Evolutionary conservation across 176 grass and related monocot genomes (phyloP).

Genomic region (Ensete ventricosum): DNA sequence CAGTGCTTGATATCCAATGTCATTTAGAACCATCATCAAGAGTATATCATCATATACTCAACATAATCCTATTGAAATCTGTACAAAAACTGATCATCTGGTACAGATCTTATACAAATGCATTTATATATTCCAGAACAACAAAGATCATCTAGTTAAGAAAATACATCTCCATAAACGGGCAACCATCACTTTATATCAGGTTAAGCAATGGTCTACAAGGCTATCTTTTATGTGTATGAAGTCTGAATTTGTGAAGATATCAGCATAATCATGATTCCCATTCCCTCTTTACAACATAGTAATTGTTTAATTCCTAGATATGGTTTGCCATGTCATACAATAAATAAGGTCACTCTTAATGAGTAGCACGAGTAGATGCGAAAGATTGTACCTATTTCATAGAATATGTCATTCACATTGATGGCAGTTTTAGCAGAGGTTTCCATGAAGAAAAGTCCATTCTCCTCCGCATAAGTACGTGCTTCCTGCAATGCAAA

Average conservation of each 20-base stretch:
- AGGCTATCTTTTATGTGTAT: background rate
- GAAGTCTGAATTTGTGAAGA: background rate
- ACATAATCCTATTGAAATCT: no score
- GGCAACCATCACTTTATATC: no score
- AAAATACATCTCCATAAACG: no score
- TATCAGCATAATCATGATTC: background rate
- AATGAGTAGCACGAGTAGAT: background rate
- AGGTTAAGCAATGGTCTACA: background rate
- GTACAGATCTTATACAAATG: no score
- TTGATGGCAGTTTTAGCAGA: slow-evolving; percentile 14
- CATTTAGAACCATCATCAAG: no score
- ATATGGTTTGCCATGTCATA: background rate
- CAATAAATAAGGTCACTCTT: background rate
- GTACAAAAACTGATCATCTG: no score
- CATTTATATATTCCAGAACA: no score
- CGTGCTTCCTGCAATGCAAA: background rate
- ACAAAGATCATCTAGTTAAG: no score
- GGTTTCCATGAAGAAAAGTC: slow-evolving; percentile 14
- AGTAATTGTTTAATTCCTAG: background rate
- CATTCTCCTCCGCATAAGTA: slow-evolving; percentile 7
- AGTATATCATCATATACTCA: no score
- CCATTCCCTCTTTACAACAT: background rate
- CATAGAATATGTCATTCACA: slow-evolving; percentile 17
- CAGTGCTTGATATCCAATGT: no score
- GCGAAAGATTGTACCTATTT: background rate